phyloP scores from a whole-genome alignment of 2,329 filamentous ascomycete genomes.

The Diplodia mutila region DNA sequence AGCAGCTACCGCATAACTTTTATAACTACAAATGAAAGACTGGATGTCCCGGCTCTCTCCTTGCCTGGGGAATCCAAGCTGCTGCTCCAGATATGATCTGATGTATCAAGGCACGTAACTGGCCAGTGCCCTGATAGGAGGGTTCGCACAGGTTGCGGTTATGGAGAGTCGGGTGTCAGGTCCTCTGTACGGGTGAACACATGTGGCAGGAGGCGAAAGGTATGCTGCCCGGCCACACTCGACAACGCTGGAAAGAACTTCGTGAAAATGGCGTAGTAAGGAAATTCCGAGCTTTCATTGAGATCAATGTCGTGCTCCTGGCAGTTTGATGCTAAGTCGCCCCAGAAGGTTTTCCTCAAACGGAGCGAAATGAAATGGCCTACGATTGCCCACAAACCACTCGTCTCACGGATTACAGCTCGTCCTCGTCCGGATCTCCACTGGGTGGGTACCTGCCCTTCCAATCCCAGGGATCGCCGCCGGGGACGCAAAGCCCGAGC shows the following conservation, averaged over 20 bases:
- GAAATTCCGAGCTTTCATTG: not conserved
- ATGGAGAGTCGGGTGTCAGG: too few relatives aligned
- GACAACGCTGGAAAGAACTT: not conserved
- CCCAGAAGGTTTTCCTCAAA: not conserved
- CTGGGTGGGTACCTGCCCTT: slow-evolving; percentile 49
- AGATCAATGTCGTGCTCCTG: not conserved
- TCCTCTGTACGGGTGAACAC: not conserved
- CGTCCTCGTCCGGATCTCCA: slow-evolving; percentile 28
- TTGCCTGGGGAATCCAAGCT: too few relatives aligned
- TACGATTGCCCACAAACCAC: not conserved
- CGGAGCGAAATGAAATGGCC: not conserved
- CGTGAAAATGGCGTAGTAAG: not conserved
- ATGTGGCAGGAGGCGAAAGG: too few relatives aligned
- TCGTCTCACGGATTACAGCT: slow-evolving; percentile 1
- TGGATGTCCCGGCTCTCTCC: too few relatives aligned
- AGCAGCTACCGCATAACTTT: too few relatives aligned
- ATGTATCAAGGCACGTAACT: too few relatives aligned
- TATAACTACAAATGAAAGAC: too few relatives aligned
- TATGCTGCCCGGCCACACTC: not conserved
- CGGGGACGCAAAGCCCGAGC: slow-evolving; percentile 84
- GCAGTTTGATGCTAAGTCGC: not conserved
- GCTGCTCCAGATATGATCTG: too few relatives aligned
- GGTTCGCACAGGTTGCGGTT: too few relatives aligned
- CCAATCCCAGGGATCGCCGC: slow-evolving; percentile 73
- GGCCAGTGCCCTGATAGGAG: too few relatives aligned